These are phyloP conservation scores for Cryphonectria naterciae DNA, from an alignment of 2,329 filamentous ascomycete genomes.

Conservation along the genomic window DNA sequence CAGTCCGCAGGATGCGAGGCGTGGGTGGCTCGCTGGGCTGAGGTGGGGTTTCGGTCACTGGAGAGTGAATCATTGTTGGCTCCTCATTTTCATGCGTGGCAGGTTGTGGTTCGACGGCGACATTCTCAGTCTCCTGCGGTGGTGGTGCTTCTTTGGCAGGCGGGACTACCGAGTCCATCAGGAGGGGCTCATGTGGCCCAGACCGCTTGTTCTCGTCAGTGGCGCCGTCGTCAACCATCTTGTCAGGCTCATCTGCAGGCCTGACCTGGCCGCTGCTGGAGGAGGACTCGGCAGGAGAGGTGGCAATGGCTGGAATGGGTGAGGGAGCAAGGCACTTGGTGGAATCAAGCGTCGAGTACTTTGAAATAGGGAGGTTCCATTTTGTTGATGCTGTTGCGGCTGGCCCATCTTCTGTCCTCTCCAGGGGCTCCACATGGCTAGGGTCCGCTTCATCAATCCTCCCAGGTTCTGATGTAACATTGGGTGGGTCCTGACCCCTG, in stretches of 20 bases:
- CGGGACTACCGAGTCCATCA: slow-evolving; percentile 51
- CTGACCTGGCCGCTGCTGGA: slow-evolving; percentile 28
- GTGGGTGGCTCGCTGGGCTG: slow-evolving; percentile 37
- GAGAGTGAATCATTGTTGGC: slow-evolving; percentile 64
- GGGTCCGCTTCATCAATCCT: slow-evolving; percentile 31
- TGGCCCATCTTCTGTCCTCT: slow-evolving; percentile 30
- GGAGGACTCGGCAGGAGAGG: slow-evolving; percentile 28
- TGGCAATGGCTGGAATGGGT: slow-evolving; percentile 31
- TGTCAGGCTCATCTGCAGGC: slow-evolving; percentile 26
- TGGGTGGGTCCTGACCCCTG: slow-evolving; percentile 26
- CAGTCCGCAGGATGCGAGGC: slow-evolving; percentile 48
- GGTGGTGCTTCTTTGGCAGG: slow-evolving; percentile 41
- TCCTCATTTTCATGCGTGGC: slow-evolving; percentile 81
- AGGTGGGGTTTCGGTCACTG: slow-evolving; percentile 33
- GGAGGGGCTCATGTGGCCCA: slow-evolving; percentile 59
- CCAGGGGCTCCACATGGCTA: slow-evolving; percentile 26
- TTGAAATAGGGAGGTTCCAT: slow-evolving; percentile 44
- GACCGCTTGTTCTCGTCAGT: slow-evolving; percentile 38
- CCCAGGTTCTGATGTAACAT: slow-evolving; percentile 29
- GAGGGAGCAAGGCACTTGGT: slow-evolving; percentile 31
- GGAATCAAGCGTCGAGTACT: slow-evolving; percentile 47
- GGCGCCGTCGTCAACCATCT: slow-evolving; percentile 35
- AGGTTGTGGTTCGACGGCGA: slow-evolving; percentile 83
- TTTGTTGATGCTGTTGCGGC: slow-evolving; percentile 28
- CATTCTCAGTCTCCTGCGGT: slow-evolving; percentile 73